Percentiles rank a stretch among this genome's conserved stretches.
Evolutionary conservation across 352 stramenopile species (phyloP).

Genomic region (Phytophthora nicotianae): DNA sequence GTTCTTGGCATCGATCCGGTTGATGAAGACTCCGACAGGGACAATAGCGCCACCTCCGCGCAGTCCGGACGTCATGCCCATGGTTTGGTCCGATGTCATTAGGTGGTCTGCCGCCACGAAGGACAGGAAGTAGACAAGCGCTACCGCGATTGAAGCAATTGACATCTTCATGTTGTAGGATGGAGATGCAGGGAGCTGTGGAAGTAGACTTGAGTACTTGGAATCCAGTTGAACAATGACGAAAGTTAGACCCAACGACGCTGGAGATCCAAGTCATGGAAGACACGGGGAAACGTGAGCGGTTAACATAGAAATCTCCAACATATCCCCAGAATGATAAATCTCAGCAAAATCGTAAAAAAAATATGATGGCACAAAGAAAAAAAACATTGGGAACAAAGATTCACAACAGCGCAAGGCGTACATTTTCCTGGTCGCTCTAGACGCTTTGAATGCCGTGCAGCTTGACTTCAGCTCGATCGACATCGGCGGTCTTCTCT

Average conservation of each 20-base stretch:
- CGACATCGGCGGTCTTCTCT: conserved; percentile 33
- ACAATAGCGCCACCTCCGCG: not conserved
- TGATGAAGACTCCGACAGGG: conserved; percentile 7
- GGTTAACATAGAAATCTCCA: conserved; percentile 9
- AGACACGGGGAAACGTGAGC: conserved; percentile 2
- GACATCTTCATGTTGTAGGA: conserved; percentile 1
- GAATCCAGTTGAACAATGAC: conserved; percentile 9
- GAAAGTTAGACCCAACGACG: no score
- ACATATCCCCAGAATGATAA: conserved; percentile 1
- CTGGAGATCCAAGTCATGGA: not conserved
- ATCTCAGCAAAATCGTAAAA: conserved; percentile 3
- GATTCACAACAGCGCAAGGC: not conserved
- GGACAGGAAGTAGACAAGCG: conserved; percentile 2
- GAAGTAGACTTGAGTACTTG: not conserved
- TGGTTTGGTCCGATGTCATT: not conserved
- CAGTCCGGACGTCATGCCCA: not conserved
- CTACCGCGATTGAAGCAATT: not conserved
- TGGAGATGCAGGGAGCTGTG: not conserved
- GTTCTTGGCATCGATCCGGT: not conserved
- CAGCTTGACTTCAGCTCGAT: conserved; percentile 42
- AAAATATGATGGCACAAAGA: conserved; percentile 15
- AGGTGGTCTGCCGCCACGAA: conserved; percentile 1
- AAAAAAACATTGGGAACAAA: conserved; percentile 5
- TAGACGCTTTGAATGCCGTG: conserved; percentile 45
- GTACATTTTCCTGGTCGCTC: conserved; percentile 5